Evolutionary conservation across 2,329 filamentous ascomycete species (phyloP), one percentile per base, ranked within the genome.

Genomic region (Ceratocystis lukuohia): DNA sequence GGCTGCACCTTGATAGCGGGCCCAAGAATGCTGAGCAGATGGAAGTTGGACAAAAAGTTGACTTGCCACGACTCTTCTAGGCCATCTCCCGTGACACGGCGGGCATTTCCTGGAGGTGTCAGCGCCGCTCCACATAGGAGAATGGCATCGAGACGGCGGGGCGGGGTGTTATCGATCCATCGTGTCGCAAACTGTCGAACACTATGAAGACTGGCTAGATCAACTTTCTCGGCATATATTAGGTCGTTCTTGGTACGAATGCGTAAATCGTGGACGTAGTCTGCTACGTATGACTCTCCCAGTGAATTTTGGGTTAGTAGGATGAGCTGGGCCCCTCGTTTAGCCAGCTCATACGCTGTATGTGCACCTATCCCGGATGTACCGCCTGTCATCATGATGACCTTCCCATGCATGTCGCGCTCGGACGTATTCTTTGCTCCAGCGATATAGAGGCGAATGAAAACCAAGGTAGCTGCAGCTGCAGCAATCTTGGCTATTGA

Each of bases 131-230:
- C 94, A 74, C 91, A 96, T 20, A 99, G 81, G 22, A 99, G 83
- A 61, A 99, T 79, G 85, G 93, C 92, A 75, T 99, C 94, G 5
- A 99, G 79, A 61, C 95, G 82, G 66, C 95, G 82, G 7, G 92
- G 90, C 2, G 94, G 93, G 25, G 89, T 84, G 75, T 96, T 97
- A 75, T 99, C 93, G 70, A 99, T 91, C 93, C 95, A 99, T 78
- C 91, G 93, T 0, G 94, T 99, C 12, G 94, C 94, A 74, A 99
- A 99, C 69, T 87, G 82, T 48, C 94, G 88, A 71, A 99, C 87
- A 74, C 89, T 95, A 74, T 96, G 85, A n/a, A 99, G 80, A 17
- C 88, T 93, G 12, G 87, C 78, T 33, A 99, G 83, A 73, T 99
- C 91, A 71, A 96, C 91, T 76, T 96, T 89, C 75, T 99, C 94